phyloP scores from a whole-genome alignment of 495 filamentous ascomycete species.

The Pseudotulostoma volvatum region DNA sequence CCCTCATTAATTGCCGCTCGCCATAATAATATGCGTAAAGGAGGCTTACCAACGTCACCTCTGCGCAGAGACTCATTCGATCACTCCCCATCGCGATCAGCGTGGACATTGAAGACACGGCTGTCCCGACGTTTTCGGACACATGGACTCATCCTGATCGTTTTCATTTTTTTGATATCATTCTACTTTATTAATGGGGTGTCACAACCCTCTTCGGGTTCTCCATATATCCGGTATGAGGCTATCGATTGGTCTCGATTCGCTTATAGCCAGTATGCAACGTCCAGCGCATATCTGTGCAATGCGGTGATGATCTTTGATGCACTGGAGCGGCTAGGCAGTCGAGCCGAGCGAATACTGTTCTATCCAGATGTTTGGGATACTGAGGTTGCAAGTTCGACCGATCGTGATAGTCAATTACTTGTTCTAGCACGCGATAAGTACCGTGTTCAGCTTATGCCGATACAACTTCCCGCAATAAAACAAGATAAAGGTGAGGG shows the following conservation, averaged over 20 bases:
- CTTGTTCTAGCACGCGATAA: slow-evolving; percentile 41
- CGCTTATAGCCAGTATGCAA: slow-evolving; percentile 61
- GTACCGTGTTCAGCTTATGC: slow-evolving; percentile 44
- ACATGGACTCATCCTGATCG: no score
- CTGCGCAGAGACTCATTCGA: no score
- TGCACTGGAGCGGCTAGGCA: slow-evolving; percentile 39
- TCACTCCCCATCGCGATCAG: no score
- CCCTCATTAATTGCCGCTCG: no score
- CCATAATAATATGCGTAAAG: no score
- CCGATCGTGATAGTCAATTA: slow-evolving; percentile 35
- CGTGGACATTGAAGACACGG: no score
- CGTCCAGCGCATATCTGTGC: slow-evolving; percentile 50
- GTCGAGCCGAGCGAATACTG: slow-evolving; percentile 47
- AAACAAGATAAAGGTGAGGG: not conserved
- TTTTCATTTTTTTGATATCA: no score
- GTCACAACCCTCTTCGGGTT: slow-evolving; percentile 9
- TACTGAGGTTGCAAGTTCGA: slow-evolving; percentile 18
- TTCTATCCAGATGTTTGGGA: slow-evolving; percentile 48
- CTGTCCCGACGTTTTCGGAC: no score
- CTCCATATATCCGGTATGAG: slow-evolving; percentile 24
- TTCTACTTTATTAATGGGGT: no score
- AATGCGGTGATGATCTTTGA: slow-evolving; percentile 66
- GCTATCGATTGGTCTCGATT: slow-evolving; percentile 42
- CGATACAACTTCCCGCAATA: slow-evolving; percentile 21
- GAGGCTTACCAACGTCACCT: no score